These are phyloP conservation scores for Fusarium cyanostomum DNA, from an alignment of 2,329 filamentous ascomycete species.

Conservation along the genomic window DNA sequence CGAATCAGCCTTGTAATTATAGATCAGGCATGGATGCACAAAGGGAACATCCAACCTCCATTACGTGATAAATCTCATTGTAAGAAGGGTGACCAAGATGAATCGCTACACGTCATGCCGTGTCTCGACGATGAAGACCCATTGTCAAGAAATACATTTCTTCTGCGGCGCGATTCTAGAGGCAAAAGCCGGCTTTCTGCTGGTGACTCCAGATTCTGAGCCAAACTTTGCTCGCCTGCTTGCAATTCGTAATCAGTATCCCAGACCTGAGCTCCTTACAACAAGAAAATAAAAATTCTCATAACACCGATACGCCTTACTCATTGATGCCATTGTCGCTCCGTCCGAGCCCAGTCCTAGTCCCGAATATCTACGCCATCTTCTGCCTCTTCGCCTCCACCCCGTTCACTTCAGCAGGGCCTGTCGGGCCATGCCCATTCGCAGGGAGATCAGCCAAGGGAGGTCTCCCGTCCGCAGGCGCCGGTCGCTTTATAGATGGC, in stretches of 20 bases:
- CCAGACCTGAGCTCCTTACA: slow-evolving; percentile 36
- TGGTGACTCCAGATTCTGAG: slow-evolving; percentile 9
- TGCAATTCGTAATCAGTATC: slow-evolving; percentile 19
- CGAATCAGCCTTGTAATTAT: slow-evolving; percentile 18
- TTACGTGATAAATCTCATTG: background rate
- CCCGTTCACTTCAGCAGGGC: slow-evolving; percentile 38
- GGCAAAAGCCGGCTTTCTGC: background rate
- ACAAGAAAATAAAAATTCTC: slow-evolving; percentile 10
- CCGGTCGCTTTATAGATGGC: slow-evolving; percentile 66
- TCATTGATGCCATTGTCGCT: slow-evolving; percentile 9
- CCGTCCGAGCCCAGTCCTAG: background rate
- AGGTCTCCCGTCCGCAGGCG: slow-evolving; percentile 51
- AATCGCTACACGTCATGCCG: background rate
- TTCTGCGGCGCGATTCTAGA: slow-evolving; percentile 3
- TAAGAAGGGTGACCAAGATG: background rate
- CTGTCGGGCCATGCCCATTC: slow-evolving; percentile 50
- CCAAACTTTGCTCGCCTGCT: slow-evolving; percentile 10
- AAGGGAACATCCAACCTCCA: background rate
- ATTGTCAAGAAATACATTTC: background rate
- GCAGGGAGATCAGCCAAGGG: slow-evolving; percentile 62
- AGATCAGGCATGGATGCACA: background rate
- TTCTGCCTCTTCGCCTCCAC: slow-evolving; percentile 64
- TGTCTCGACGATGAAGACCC: background rate
- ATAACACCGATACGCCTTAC: slow-evolving; percentile 29
- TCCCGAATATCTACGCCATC: slow-evolving; percentile 45